Conservation (phyloP, 2,329 filamentous ascomycete genomes). For the Pseudopithomyces maydicus region DNA sequence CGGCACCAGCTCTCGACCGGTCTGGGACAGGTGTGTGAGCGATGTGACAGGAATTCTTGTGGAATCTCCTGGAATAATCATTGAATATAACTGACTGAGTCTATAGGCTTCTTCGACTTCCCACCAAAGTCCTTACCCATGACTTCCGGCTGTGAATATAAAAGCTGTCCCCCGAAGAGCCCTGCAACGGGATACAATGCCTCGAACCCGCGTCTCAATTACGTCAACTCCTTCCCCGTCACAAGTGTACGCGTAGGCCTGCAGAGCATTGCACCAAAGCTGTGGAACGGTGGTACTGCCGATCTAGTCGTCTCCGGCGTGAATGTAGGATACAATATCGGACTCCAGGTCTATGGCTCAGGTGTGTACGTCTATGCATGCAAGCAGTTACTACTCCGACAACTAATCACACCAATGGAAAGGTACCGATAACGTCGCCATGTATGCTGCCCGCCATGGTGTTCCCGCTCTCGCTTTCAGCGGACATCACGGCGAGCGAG, state of each 20-base stretch:
- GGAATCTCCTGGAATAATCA: too few species aligned
- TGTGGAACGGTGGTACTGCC: slow-evolving; percentile 58
- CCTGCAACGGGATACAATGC: slow-evolving; percentile 63
- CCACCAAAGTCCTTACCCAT: neutral
- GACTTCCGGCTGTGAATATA: slow-evolving; percentile 59
- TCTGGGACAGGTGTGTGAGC: slow-evolving; percentile 58
- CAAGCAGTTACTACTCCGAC: too few species aligned
- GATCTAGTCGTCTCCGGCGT: slow-evolving; percentile 69
- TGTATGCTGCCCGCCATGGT: slow-evolving; percentile 58
- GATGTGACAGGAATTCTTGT: slow-evolving; percentile 32
- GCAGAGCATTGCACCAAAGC: slow-evolving; percentile 57
- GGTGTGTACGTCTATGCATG: neutral
- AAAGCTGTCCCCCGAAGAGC: slow-evolving; percentile 64
- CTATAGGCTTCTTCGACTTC: neutral
- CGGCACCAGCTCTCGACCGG: slow-evolving; percentile 68
- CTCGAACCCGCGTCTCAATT: slow-evolving; percentile 65
- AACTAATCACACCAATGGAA: neutral
- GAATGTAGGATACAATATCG: slow-evolving; percentile 66
- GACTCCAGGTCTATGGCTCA: slow-evolving; percentile 49
- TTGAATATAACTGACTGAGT: too few species aligned
- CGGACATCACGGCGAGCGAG: slow-evolving; percentile 56
- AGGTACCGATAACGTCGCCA: slow-evolving; percentile 71
- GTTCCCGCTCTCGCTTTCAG: slow-evolving; percentile 72
- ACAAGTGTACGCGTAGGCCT: slow-evolving; percentile 69
- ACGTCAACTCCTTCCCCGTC: slow-evolving; percentile 72